These are phyloP conservation scores for Schrenkiella parvula DNA, from an alignment of 345 rosid genomes.

Conservation along the genomic window DNA sequence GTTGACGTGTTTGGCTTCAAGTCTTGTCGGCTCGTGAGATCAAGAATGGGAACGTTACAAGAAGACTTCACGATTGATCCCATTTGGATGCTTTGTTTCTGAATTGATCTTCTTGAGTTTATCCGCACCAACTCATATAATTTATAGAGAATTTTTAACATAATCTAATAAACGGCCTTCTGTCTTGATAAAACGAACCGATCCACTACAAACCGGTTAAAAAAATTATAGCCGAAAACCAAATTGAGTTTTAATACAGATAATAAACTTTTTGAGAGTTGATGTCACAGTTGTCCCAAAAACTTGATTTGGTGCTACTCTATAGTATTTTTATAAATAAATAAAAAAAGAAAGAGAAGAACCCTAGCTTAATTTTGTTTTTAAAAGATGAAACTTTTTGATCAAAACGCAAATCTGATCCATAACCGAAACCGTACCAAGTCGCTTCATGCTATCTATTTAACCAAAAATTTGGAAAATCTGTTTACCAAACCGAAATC, in stretches of 20 bases:
- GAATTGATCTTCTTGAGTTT: neutral
- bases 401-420: no score
- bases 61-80: constrained; percentile 11
- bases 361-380: no score
- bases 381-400: no score
- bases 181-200: neutral
- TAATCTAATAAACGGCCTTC: neutral
- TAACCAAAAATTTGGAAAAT: neutral
- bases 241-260: no score
- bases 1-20: constrained; percentile 13
- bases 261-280: no score
- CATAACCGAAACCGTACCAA: no score
- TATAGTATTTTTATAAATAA: no score
- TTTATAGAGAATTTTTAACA: neutral
- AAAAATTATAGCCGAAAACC: neutral
- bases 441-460: no score
- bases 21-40: constrained; percentile 24
- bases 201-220: neutral
- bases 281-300: no score
- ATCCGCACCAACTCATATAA: neutral
- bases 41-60: constrained; percentile 26
- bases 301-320: no score
- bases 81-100: constrained; percentile 6
- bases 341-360: no score
- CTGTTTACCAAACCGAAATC: neutral